Conservation (phyloP, 768 basidiomycete species). For the Collybia nuda region DNA sequence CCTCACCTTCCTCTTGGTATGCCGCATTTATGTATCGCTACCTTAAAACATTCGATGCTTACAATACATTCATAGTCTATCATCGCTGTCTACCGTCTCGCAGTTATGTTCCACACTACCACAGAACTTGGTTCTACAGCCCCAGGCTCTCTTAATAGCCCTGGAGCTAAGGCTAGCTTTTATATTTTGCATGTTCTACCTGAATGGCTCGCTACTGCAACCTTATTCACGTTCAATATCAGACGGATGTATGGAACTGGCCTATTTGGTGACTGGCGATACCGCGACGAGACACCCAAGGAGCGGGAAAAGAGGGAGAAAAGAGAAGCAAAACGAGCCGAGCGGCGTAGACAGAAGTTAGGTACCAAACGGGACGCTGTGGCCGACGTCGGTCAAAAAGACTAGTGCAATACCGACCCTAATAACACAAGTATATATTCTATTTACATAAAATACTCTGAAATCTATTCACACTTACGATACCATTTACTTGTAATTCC, state of each 20-base stretch:
- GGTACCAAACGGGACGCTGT: too few relatives aligned
- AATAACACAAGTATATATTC: too few relatives aligned
- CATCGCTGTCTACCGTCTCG: conserved; percentile 29
- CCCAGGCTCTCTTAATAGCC: conserved; percentile 24
- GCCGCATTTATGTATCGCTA: conserved; percentile 5
- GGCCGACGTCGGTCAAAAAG: too few relatives aligned
- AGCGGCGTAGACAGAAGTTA: not conserved
- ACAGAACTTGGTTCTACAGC: conserved; percentile 19
- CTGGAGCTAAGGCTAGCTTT: conserved; percentile 25
- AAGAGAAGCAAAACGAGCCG: conserved; percentile 16
- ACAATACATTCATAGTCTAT: conserved; percentile 12
- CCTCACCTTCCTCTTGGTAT: conserved; percentile 29
- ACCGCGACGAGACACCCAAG: conserved; percentile 20
- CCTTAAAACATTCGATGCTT: not conserved
- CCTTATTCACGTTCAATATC: conserved; percentile 22
- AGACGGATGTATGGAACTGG: conserved; percentile 25
- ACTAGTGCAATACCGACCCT: too few relatives aligned
- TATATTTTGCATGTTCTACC: conserved; percentile 33
- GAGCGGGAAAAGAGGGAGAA: conserved; percentile 18
- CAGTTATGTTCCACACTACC: conserved; percentile 27
- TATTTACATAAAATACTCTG: too few relatives aligned
- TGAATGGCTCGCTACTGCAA: conserved; percentile 25
- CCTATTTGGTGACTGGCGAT: conserved; percentile 19
- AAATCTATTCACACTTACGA: too few relatives aligned
- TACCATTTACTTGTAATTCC: too few relatives aligned